Evolutionary conservation across 805 yeast species (phyloP), one percentile per base, ranked within the genome.

Genomic region (Candida manassasensis): DNA sequence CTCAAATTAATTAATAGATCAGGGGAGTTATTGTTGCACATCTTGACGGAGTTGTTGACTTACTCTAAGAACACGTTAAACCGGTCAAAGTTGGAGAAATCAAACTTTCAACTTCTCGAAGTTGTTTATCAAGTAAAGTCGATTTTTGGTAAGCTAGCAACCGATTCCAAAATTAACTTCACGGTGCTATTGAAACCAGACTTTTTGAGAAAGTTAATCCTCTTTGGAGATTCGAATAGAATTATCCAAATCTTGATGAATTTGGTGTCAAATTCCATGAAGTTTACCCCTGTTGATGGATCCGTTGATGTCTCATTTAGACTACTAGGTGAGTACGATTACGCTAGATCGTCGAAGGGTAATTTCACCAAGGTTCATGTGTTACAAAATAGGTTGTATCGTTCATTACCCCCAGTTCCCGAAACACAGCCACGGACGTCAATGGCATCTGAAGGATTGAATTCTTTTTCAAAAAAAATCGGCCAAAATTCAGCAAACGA

Each of bases 211-310:
- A 74, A 74, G 42, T 73, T 84, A 69, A 73, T 86, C 2, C 61
- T 90, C 6, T 77, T 70, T 59, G 97, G 96, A 2, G 98, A 90
- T 58, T 78, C 93, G 6, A 88, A 87, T 57, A 69, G 97, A 53
- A 84, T 93, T 27, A 77, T 86, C 37, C 98, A 90, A 57, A 82
- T 93, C 33, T 80, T 90, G 5, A 88, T 90, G 89, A 93, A 93
- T 50, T 66, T 93, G 37, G 93, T 90, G 7, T 82, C 94, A 12
- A 90, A 93, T 59, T 80, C 95, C 0, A 66, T 93, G 48, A 93
- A 93, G 55, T 93, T 93, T 50, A 89, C 97, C 0, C 96, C 96
- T 0, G 83, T 79, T 12, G 85, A 86, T 40, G 97, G 97, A 2
- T 71, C 74, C 11, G 94, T 89, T 9, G 70, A 71, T 19, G 85